Percentiles rank a stretch among this genome's conserved stretches.
phyloP scores from a whole-genome alignment of 2,329 filamentous ascomycete species.

The Pezicula neosporulosa region DNA sequence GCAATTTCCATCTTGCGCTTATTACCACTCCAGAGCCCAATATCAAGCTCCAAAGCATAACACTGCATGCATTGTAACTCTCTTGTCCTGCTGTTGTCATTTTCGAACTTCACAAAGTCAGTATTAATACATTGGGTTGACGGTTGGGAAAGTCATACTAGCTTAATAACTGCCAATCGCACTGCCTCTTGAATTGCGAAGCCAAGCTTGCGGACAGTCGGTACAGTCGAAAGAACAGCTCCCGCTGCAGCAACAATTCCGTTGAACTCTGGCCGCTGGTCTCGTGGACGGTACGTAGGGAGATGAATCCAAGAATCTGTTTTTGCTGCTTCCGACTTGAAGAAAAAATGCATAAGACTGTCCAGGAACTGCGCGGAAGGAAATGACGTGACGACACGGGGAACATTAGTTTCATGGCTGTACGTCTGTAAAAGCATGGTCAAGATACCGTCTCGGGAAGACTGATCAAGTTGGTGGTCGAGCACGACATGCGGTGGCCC shows the following conservation, averaged over 20 bases:
- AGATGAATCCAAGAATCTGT: slow-evolving; percentile 18
- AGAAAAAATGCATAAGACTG: slow-evolving; percentile 15
- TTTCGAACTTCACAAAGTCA: slow-evolving; percentile 32
- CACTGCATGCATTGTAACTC: slow-evolving; percentile 48
- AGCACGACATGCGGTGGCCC: slow-evolving; percentile 1
- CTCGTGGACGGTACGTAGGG: slow-evolving; percentile 8
- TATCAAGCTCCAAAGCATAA: slow-evolving; percentile 44
- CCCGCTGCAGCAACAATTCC: slow-evolving; percentile 12
- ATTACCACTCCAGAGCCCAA: slow-evolving; percentile 57
- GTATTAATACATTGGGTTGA: not conserved
- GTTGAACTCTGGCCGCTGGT: slow-evolving; percentile 9
- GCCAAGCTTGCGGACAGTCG: slow-evolving; percentile 16
- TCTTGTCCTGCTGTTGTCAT: slow-evolving; percentile 44
- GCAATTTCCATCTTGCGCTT: slow-evolving; percentile 57
- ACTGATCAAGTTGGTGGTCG: slow-evolving; percentile 5
- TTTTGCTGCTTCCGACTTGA: slow-evolving; percentile 4
- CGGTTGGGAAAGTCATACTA: slow-evolving; percentile 1
- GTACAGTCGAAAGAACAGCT: slow-evolving; percentile 8
- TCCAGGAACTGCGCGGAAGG: slow-evolving; percentile 16
- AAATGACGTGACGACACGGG: slow-evolving; percentile 12
- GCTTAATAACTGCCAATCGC: slow-evolving; percentile 6
- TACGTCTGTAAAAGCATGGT: slow-evolving; percentile 14
- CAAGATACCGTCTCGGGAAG: slow-evolving; percentile 15
- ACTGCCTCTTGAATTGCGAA: slow-evolving; percentile 22
- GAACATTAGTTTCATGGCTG: not conserved